Conservation (phyloP, 352 stramenopile genomes). For the Phytophthora sansomeana region DNA sequence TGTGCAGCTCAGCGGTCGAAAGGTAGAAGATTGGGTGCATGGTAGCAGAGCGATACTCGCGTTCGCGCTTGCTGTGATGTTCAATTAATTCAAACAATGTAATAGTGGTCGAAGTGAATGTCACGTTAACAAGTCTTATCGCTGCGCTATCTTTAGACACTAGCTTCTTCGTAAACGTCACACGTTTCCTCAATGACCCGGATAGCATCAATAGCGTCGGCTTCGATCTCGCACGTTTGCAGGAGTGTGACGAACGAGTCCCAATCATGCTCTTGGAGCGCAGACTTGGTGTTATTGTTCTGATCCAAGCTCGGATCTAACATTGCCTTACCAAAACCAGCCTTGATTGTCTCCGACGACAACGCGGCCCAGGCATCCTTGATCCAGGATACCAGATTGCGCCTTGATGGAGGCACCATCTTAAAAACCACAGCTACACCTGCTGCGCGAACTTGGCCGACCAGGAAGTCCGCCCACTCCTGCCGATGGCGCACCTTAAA, state of each 20-base stretch:
- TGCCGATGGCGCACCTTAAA: constrained; percentile 4
- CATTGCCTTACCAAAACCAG: not conserved
- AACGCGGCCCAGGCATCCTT: too few relatives aligned
- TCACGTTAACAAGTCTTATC: not conserved
- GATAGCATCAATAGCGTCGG: not conserved
- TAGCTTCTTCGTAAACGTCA: constrained; percentile 2
- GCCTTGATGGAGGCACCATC: too few relatives aligned
- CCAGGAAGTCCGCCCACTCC: not conserved
- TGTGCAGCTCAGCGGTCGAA: too few relatives aligned
- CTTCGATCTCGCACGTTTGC: not conserved
- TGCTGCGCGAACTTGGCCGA: too few relatives aligned
- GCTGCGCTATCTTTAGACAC: not conserved
- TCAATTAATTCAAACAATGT: too few relatives aligned
- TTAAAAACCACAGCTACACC: too few relatives aligned
- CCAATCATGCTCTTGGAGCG: not conserved
- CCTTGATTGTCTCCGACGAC: not conserved
- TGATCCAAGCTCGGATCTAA: not conserved
- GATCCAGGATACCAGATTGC: too few relatives aligned
- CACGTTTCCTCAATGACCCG: not conserved
- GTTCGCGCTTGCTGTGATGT: too few relatives aligned
- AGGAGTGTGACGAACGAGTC: too few relatives aligned
- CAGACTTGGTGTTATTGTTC: not conserved
- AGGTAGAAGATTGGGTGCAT: too few relatives aligned
- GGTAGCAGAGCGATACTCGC: not conserved
- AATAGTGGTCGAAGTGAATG: not conserved